These are phyloP conservation scores for Russula foetens DNA, from an alignment of 768 basidiomycete species.

Conservation along the genomic window DNA sequence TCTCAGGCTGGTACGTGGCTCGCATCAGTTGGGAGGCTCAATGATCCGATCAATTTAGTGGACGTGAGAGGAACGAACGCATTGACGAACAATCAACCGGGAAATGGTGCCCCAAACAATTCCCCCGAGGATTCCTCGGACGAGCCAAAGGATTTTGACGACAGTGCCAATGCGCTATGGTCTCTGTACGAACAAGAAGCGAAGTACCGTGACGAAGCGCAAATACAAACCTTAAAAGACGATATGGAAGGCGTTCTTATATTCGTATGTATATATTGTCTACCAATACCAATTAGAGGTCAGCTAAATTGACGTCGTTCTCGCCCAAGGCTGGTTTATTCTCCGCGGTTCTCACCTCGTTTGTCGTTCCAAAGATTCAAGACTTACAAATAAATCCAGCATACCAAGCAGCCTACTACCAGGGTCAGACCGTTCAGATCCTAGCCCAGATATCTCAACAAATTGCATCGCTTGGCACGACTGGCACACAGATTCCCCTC, in stretches of 20 bases:
- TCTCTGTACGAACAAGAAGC: background rate
- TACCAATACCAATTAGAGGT: background rate
- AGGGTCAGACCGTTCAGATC: constrained; percentile 1
- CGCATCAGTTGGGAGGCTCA: background rate
- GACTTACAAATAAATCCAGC: constrained; percentile 1
- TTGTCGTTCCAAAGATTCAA: constrained; percentile 1
- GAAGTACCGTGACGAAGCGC: background rate
- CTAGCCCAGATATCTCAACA: constrained; percentile 12
- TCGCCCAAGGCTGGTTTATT: constrained; percentile 9
- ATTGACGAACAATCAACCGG: background rate
- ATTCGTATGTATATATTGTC: background rate
- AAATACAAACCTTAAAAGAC: background rate
- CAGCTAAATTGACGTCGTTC: background rate
- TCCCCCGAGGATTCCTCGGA: too few relatives aligned
- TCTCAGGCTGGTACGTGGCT: background rate
- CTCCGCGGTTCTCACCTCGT: constrained; percentile 7
- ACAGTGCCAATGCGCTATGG: background rate
- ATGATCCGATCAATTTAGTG: background rate
- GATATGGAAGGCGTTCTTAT: background rate
- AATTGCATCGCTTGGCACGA: background rate
- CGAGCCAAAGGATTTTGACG: background rate
- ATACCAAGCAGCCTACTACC: background rate
- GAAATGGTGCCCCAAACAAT: background rate
- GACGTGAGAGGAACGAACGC: background rate
- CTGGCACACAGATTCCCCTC: background rate